Evolutionary conservation across 2,329 filamentous ascomycete genomes (phyloP).

Genomic region (Hirsutella rhossiliensis): DNA sequence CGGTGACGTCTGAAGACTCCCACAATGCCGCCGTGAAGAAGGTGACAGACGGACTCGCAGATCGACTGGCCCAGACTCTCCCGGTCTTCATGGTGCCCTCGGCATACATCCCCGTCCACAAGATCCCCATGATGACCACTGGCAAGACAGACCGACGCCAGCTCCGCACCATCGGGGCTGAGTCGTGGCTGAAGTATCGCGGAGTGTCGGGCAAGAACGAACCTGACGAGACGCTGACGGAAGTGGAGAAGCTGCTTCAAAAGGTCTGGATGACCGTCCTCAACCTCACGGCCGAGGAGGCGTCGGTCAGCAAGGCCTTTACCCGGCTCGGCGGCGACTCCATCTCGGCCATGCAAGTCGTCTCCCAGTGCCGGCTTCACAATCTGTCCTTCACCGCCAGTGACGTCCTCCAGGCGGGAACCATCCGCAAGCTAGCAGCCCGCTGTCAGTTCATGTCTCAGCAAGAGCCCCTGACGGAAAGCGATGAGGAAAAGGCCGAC

Average conservation of each 20-base stretch:
- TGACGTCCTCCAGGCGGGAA: conserved; percentile 17
- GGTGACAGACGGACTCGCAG: background rate
- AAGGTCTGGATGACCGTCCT: conserved; percentile 28
- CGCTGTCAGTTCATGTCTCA: background rate
- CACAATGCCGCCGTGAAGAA: conserved; percentile 1
- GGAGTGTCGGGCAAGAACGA: background rate
- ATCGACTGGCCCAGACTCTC: conserved; percentile 3
- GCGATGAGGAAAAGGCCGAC: conserved; percentile 1
- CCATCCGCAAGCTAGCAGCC: conserved; percentile 13
- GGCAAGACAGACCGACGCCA: conserved; percentile 8
- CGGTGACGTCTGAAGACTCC: background rate
- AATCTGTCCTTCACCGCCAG: conserved; percentile 16
- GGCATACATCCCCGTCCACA: conserved; percentile 4
- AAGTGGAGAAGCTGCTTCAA: conserved; percentile 2
- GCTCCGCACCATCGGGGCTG: conserved; percentile 4
- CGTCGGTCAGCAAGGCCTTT: conserved; percentile 21
- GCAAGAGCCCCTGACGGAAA: background rate
- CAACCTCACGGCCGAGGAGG: conserved; percentile 16
- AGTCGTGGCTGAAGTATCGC: background rate
- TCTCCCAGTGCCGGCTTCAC: conserved; percentile 22
- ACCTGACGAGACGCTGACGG: background rate
- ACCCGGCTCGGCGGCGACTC: conserved; percentile 23
- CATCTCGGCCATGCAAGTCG: conserved; percentile 17
- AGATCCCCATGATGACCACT: conserved; percentile 5
- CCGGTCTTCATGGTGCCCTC: conserved; percentile 9